Conservation (phyloP, 2,329 filamentous ascomycete genomes). For the Monosporascus sp. region DNA sequence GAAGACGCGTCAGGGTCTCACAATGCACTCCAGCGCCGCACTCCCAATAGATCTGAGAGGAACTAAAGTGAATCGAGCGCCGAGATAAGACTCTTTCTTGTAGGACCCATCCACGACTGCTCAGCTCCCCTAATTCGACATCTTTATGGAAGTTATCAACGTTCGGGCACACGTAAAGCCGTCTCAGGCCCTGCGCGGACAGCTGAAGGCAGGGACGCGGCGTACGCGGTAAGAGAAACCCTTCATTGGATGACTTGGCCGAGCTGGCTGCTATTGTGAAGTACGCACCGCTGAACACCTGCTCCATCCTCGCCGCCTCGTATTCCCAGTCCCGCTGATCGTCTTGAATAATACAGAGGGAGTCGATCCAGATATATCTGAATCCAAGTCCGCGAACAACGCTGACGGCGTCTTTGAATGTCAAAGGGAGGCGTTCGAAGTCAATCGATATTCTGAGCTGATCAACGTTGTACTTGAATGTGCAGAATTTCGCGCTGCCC, state of each 20-base stretch:
- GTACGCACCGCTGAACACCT: neutral
- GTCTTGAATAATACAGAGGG: neutral
- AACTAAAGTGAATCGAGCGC: conserved; percentile 22
- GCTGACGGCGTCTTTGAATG: conserved; percentile 2
- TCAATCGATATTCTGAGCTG: neutral
- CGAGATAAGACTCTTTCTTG: conserved; percentile 22
- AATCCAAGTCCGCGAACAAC: neutral
- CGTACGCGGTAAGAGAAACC: neutral
- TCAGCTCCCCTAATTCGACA: conserved; percentile 14
- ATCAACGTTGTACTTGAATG: neutral
- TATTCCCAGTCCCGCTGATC: neutral
- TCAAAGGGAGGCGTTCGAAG: conserved; percentile 1
- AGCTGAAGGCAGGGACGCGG: neutral
- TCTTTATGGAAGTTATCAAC: conserved; percentile 19
- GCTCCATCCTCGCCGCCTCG: neutral
- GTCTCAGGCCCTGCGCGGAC: neutral
- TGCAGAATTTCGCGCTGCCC: neutral
- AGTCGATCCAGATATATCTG: neutral
- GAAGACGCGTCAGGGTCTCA: conserved; percentile 2
- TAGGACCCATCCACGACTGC: conserved; percentile 22
- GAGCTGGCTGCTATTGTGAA: neutral
- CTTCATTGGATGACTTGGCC: neutral
- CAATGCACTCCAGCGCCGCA: conserved; percentile 10
- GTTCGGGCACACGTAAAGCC: neutral
- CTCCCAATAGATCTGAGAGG: conserved; percentile 23